Evolutionary conservation across 768 basidiomycete species (phyloP), one percentile per base, ranked within the genome.

Genomic region (Clitopilus hobsonii): DNA sequence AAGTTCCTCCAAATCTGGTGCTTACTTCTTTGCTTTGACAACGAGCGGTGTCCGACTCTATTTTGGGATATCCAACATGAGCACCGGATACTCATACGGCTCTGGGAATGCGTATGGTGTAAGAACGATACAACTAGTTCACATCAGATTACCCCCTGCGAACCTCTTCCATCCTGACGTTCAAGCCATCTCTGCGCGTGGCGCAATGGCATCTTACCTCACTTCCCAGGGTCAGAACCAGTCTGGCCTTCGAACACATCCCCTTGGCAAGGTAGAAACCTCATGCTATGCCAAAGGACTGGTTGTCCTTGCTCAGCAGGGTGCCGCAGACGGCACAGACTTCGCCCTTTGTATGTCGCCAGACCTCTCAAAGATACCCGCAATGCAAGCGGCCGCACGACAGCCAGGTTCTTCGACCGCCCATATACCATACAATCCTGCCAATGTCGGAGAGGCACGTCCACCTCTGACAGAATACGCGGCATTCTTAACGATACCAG

Each of bases 11-110:
- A 85, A 83, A 14, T 71, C 80, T 23, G 83, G 82, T 13, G 71
- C 90, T 11, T 90, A 91, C 55, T 78, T 98, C 8, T 75, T 97
- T 49, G 93, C 88, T 1, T 71, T 95, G 48, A 93, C 94, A 22
- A 74, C 79, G 25, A 94, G 87, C 51, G 94, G 91, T 11, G 82
- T 89, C 2, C 85, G 95, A 50, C 75, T 96, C 1, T 98, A 91
- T 74, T 93, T 97, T 65, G 80, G 81, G 1, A 79, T 87, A 2
- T 72, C 79, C 3, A 69, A 72, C 51, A 67, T 71, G 20, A 81
- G 79, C 58, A 71, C 41, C 22, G 41, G 73, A 22, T 86, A 83
- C 66, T 72, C 78, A 41, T 82, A 79, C 57, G 71, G 73, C 24
- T 65, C 73, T 10, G 65, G 63, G 16, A 64, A 59, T 58, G 53